A percentile compares a stretch with the other conserved stretches of the same genome.
These are phyloP conservation scores for Picea sitchensis DNA, from an alignment of 75 land plant genomes.

Conservation along the genomic window DNA sequence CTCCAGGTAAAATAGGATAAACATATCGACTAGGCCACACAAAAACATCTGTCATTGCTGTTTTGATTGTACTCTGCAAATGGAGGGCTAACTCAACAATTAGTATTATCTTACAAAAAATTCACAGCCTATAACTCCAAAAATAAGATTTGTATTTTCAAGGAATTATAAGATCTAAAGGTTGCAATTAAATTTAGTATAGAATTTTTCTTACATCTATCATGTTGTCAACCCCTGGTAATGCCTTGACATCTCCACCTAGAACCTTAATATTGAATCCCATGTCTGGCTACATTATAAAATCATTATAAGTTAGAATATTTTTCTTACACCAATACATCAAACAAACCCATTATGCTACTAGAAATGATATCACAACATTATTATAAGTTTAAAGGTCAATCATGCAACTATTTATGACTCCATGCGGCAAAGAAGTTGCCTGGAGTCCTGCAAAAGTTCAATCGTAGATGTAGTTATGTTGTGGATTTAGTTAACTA, in stretches of 20 bases:
- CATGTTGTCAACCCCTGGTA: constrained; percentile 42
- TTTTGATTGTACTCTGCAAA: constrained; percentile 29
- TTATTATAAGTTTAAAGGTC: too few relatives aligned
- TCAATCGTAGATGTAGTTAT: too few relatives aligned
- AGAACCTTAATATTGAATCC: constrained; percentile 33
- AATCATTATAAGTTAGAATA: constrained; percentile 1
- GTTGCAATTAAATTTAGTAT: background rate
- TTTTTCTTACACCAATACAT: background rate
- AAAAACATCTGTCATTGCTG: constrained; percentile 26
- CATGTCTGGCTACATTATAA: constrained; percentile 29
- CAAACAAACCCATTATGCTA: too few relatives aligned
- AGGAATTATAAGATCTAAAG: background rate
- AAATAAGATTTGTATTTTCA: background rate
- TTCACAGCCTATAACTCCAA: background rate
- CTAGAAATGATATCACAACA: too few relatives aligned
- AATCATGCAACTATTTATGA: too few relatives aligned
- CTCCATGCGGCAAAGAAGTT: too few relatives aligned
- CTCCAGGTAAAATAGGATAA: constrained; percentile 35
- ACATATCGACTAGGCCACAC: constrained; percentile 49
- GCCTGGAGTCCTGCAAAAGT: too few relatives aligned
- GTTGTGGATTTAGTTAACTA: too few relatives aligned
- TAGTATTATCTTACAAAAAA: background rate
- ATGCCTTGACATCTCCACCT: constrained; percentile 32
- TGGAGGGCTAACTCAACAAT: background rate
- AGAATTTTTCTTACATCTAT: constrained; percentile 26